These are phyloP conservation scores for Solanum gracilifrons DNA, from an alignment of 257 asterid genomes.

Conservation along the genomic window DNA sequence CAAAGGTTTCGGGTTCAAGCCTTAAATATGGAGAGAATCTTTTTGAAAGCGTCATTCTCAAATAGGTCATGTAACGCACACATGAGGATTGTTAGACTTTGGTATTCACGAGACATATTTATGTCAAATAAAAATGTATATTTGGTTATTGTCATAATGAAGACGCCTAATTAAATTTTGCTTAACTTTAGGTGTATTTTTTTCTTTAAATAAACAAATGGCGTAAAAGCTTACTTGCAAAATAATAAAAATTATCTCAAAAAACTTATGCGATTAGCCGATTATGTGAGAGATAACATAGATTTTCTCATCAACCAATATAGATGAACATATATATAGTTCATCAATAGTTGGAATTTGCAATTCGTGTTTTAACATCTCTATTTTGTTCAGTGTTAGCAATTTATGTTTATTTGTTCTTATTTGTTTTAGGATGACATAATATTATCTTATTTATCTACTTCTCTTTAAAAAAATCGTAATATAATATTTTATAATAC, in stretches of 20 bases:
- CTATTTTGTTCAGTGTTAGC: neutral
- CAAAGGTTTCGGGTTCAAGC: neutral
- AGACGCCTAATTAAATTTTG: neutral
- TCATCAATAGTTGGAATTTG: too few relatives aligned
- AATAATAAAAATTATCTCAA: neutral
- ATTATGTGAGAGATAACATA: neutral
- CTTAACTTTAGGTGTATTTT: neutral
- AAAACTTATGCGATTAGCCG: neutral
- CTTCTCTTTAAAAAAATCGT: rapidly evolving
- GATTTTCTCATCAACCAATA: neutral
- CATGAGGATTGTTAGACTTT: neutral
- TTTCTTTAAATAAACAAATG: neutral
- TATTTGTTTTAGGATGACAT: neutral
- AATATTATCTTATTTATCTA: neutral
- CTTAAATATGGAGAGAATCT: neutral
- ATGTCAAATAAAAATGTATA: neutral
- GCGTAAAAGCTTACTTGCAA: neutral
- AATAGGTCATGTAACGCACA: neutral
- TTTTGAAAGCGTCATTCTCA: too few relatives aligned
- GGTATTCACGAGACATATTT: neutral
- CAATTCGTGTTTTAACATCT: neutral
- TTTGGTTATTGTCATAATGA: neutral
- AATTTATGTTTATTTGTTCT: neutral
- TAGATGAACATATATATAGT: too few relatives aligned
- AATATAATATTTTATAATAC: neutral